Evolutionary conservation across 768 basidiomycete species (phyloP).

Genomic region (Calocybe indica): DNA sequence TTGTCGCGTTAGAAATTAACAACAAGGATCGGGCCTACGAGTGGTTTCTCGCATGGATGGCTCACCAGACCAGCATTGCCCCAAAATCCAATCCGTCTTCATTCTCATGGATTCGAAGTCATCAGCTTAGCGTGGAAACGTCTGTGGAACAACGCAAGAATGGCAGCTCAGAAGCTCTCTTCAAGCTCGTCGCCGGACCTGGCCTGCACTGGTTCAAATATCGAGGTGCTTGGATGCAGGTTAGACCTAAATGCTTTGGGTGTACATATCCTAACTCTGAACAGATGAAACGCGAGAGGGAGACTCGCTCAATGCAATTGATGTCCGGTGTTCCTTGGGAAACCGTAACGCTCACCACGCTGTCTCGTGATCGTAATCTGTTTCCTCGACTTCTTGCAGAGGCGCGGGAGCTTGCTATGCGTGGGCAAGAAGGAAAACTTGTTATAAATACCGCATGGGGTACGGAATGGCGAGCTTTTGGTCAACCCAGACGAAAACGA

Average conservation of each 20-base stretch:
- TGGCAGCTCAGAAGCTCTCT: conserved; percentile 83
- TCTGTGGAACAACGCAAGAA: conserved; percentile 84
- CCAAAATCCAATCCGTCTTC: conserved; percentile 17
- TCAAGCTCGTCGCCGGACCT: conserved; percentile 93
- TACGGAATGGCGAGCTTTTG: conserved; percentile 93
- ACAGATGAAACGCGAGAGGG: conserved; percentile 91
- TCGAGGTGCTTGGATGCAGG: conserved; percentile 93
- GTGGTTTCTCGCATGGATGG: conserved; percentile 98
- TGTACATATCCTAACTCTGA: not conserved
- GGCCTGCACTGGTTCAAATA: conserved; percentile 93
- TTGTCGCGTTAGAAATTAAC: conserved; percentile 93
- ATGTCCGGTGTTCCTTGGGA: conserved; percentile 96
- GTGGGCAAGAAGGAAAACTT: conserved; percentile 85
- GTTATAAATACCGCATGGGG: conserved; percentile 97
- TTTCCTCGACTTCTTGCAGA: conserved; percentile 81
- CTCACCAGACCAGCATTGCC: conserved; percentile 47
- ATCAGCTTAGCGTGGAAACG: conserved; percentile 94
- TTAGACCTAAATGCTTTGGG: conserved; percentile 19
- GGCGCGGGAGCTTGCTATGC: conserved; percentile 85
- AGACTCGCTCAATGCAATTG: conserved; percentile 86
- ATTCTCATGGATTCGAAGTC: conserved; percentile 62
- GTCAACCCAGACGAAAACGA: conserved; percentile 82
- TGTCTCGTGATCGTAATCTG: conserved; percentile 78
- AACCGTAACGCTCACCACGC: conserved; percentile 88
- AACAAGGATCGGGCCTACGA: conserved; percentile 93